Base-by-base conservation (phyloP, 331 rosid species). In the Erythrophleum ivorense region DNA sequence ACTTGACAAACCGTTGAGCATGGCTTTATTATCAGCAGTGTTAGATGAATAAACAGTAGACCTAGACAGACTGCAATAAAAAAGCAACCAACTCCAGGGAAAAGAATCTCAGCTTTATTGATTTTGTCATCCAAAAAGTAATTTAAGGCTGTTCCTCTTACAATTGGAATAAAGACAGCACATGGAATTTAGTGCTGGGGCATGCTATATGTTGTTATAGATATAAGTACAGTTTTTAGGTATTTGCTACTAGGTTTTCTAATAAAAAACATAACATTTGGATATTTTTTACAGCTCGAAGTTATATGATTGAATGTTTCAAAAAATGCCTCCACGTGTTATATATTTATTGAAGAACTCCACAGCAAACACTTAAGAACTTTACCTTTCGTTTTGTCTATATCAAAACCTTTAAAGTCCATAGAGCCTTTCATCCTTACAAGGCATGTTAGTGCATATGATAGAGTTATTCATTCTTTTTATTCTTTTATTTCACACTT, bases 1-100 rank as follows among this genome's bases (percentile, higher is more conserved):
- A 60, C 41, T 80, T 9, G 91, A 49, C 70, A 83, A 77, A 21
- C 53, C 29, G 0, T 82, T 58, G 73, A 94, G 97, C 86, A 92
- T 94, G 64, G 73, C 91, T 66, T 86, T 86, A 76, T 92, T 90
- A 86, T 94, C 98, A 70, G 95, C 87, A 57, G 94, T 86, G 82
- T 94, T 92, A 76, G 98, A 94, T 78, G 97, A 82, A 87, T 94
- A 95, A 78, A 94, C 97, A 77, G 89, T 90, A 69, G 97, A 89
- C 97, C 98, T 48, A 94, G 89, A 86, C 94, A 94, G 67, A 92
- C 98, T 1, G 98, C 98, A 21, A 92, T 71, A 85, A 94, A 85
- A 86, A 94, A 94, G 92, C 97, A 94, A 53, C 81, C 98, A 72
- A 94, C 98, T 43, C 98, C 98, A 2, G 98, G 90, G 83, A 94